Conservation (phyloP, 352 stramenopile genomes). For the Phytopythium montanum region DNA sequence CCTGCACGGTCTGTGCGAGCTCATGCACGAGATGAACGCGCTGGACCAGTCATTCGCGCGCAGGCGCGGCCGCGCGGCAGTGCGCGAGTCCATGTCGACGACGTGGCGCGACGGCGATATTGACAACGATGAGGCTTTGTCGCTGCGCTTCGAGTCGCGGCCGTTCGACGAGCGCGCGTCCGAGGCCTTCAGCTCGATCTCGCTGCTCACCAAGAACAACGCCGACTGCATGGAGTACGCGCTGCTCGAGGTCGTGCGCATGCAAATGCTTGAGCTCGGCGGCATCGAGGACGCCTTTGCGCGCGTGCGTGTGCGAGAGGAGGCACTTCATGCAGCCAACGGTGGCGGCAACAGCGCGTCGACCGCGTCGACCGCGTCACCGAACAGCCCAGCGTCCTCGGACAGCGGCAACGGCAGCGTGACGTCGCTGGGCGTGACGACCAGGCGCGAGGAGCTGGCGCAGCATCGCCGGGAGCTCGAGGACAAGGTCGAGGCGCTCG, state of each 20-base stretch:
- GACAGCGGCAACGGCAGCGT: constrained; percentile 16
- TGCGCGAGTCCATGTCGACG: constrained; percentile 23
- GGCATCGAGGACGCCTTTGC: constrained; percentile 73
- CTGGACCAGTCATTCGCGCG: constrained; percentile 52
- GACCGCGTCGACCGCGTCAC: constrained; percentile 11
- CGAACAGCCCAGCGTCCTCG: constrained; percentile 1
- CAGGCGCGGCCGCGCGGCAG: constrained; percentile 18
- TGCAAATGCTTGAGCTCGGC: constrained; percentile 74
- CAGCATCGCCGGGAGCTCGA: constrained; percentile 43
- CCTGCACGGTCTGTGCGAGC: constrained; percentile 64
- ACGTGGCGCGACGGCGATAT: constrained; percentile 16
- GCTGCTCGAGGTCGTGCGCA: constrained; percentile 70
- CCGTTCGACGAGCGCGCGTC: constrained; percentile 65
- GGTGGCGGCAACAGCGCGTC: constrained; percentile 20
- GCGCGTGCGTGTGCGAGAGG: constrained; percentile 48
- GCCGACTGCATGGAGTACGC: constrained; percentile 83
- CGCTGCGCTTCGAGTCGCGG: constrained; percentile 49
- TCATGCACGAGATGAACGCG: constrained; percentile 68
- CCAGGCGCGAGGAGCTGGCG: constrained; percentile 51
- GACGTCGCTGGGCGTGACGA: constrained; percentile 26
- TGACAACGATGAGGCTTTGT: constrained; percentile 49
- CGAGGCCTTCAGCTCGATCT: constrained; percentile 72
- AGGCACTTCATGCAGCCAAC: constrained; percentile 24
- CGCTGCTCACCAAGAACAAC: constrained; percentile 61
- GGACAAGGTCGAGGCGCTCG: constrained; percentile 52